Evolutionary conservation across 139 green algal genomes (phyloP).

Genomic region (Gonium pectorale): DNA sequence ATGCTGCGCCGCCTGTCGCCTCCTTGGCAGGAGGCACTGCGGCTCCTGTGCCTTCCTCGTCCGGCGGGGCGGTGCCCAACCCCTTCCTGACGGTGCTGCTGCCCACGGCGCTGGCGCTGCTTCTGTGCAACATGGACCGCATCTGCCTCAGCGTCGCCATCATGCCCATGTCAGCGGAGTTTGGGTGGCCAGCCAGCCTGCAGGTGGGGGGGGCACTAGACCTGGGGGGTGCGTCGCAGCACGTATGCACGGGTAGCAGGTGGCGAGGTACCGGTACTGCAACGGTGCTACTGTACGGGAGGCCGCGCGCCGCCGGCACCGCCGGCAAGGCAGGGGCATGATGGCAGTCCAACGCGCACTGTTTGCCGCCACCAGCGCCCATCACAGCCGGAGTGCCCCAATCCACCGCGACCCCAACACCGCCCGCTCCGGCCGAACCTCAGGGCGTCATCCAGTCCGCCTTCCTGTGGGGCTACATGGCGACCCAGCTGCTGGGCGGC

Average conservation of each 20-base stretch:
- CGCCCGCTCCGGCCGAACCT: too few relatives aligned
- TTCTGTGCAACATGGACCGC: slow-evolving; percentile 98
- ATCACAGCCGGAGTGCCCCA: too few relatives aligned
- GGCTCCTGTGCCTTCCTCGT: too few relatives aligned
- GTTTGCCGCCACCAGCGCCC: too few relatives aligned
- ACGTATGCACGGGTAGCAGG: too few relatives aligned
- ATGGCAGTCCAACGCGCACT: too few relatives aligned
- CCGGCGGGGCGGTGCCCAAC: background rate
- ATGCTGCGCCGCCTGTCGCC: background rate
- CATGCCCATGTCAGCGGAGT: slow-evolving; percentile 88
- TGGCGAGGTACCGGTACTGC: too few relatives aligned
- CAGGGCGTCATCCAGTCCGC: slow-evolving; percentile 91
- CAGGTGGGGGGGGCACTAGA: slow-evolving; percentile 65
- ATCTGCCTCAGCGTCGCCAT: slow-evolving; percentile 96
- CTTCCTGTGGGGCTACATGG: slow-evolving; percentile 96
- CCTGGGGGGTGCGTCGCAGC: too few relatives aligned
- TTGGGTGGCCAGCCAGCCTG: slow-evolving; percentile 84
- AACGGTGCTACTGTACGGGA: too few relatives aligned
- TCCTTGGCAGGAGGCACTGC: background rate
- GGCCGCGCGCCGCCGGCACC: too few relatives aligned
- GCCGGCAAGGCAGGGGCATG: too few relatives aligned
- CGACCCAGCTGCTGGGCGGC: slow-evolving; percentile 90
- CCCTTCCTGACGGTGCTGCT: slow-evolving; percentile 61
- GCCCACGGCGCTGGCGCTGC: slow-evolving; percentile 76
- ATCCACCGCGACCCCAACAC: too few relatives aligned